Evolutionary conservation across 495 filamentous ascomycete genomes (phyloP).

Genomic region (Coniosporium apollinis): DNA sequence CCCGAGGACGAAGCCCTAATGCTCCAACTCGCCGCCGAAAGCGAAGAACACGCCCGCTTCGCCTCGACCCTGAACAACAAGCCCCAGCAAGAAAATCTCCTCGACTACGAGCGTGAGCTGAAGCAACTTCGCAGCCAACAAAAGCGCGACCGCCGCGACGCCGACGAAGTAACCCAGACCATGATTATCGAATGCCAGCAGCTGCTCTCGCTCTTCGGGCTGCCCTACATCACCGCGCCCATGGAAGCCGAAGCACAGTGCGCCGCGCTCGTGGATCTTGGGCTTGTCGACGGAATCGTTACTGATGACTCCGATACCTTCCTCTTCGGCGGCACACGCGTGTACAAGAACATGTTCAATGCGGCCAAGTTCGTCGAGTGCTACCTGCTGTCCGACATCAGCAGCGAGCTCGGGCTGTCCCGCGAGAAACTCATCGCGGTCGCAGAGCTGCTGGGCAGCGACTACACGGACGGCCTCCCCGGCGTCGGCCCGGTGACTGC

Average conservation of each 20-base stretch:
- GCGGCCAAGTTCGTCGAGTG: constrained; percentile 94
- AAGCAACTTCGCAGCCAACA: constrained; percentile 79
- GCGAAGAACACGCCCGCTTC: constrained; percentile 83
- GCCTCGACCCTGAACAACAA: constrained; percentile 68
- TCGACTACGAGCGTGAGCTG: constrained; percentile 73
- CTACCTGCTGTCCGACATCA: constrained; percentile 73
- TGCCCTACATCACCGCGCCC: constrained; percentile 91
- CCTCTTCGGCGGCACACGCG: constrained; percentile 83
- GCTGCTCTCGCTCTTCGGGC: constrained; percentile 71
- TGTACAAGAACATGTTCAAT: constrained; percentile 99
- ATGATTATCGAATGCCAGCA: constrained; percentile 95
- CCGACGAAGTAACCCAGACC: constrained; percentile 83
- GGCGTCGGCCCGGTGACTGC: constrained; percentile 89
- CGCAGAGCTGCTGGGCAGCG: constrained; percentile 77
- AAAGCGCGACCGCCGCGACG: constrained; percentile 86
- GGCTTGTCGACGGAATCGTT: constrained; percentile 92
- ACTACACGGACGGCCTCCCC: constrained; percentile 86
- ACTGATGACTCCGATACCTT: constrained; percentile 97
- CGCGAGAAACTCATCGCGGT: constrained; percentile 69
- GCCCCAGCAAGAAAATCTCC: constrained; percentile 40
- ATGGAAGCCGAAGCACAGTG: constrained; percentile 99
- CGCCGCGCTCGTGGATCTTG: constrained; percentile 69
- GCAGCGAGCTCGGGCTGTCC: constrained; percentile 73
- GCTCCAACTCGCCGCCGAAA: constrained; percentile 68
- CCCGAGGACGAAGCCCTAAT: constrained; percentile 84